Evolutionary conservation across 1,284 basidiomycete genomes (phyloP).

Genomic region (Rhizoctonia solani): DNA sequence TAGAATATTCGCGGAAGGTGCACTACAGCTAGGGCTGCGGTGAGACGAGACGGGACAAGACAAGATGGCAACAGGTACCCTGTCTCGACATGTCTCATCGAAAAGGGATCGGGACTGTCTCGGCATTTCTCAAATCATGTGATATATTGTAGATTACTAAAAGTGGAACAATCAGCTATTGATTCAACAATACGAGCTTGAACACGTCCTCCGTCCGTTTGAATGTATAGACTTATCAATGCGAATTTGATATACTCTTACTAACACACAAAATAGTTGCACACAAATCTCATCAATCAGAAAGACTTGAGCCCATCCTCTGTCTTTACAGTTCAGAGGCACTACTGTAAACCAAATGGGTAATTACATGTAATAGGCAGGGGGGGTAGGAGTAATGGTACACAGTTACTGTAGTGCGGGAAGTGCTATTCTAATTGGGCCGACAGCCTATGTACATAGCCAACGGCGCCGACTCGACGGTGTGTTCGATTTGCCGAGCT

Average conservation of each 20-base stretch:
- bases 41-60: conserved; percentile 23
- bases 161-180: not conserved
- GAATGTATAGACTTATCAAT: too few species aligned
- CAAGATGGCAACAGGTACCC: conserved; percentile 7
- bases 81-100: not conserved
- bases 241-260: too few species aligned
- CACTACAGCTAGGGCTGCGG: not conserved
- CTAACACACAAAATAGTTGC: too few species aligned
- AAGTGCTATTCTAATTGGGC: not conserved
- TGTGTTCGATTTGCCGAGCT: not conserved
- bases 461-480: not conserved
- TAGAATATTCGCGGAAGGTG: too few species aligned
- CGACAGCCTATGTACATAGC: not conserved
- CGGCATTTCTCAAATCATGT: not conserved
- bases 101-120: not conserved
- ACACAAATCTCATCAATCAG: too few species aligned
- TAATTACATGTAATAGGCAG: too few species aligned
- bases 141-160: not conserved
- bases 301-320: too few species aligned
- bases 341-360: too few species aligned
- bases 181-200: not conserved
- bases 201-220: too few species aligned
- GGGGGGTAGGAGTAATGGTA: too few species aligned
- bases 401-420: too few species aligned
- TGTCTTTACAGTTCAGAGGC: too few species aligned